A percentile compares a stretch with the other conserved stretches of the same genome.
Conservation (phyloP, 768 basidiomycete genomes). For the Psilocybe azurescens region DNA sequence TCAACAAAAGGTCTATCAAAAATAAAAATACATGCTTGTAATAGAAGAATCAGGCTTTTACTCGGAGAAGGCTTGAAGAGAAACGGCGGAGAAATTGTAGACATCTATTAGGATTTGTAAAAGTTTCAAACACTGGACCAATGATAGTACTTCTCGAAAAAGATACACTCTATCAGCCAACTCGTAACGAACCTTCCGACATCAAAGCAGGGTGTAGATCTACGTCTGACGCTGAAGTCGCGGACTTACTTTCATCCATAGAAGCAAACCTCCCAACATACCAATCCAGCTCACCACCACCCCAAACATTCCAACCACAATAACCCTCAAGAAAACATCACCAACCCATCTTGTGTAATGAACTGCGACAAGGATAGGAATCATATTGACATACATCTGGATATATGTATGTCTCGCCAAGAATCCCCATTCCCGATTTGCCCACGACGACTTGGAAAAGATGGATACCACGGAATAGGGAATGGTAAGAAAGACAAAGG, state of each 20-base stretch:
- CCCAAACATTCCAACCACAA: background rate
- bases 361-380: slow-evolving; percentile 19
- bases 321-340: background rate
- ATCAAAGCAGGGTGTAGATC: background rate
- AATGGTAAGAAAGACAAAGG: slow-evolving; percentile 22
- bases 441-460: slow-evolving; percentile 18
- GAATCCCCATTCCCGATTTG: slow-evolving; percentile 21
- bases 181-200: too few relatives aligned
- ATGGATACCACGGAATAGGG: slow-evolving; percentile 20
- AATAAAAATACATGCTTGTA: too few relatives aligned
- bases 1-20: too few relatives aligned
- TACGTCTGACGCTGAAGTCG: background rate
- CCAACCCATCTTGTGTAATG: background rate
- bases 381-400: slow-evolving; percentile 27
- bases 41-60: too few relatives aligned
- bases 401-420: slow-evolving; percentile 24
- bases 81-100: too few relatives aligned
- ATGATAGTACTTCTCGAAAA: too few relatives aligned
- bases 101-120: too few relatives aligned
- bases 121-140: too few relatives aligned
- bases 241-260: background rate
- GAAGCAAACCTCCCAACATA: background rate
- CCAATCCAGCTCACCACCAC: slow-evolving; percentile 10
- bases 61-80: too few relatives aligned
- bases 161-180: too few relatives aligned